Evolutionary conservation across 2,329 filamentous ascomycete species (phyloP), one percentile per base, ranked within the genome.

Genomic region (Fusarium sp.): DNA sequence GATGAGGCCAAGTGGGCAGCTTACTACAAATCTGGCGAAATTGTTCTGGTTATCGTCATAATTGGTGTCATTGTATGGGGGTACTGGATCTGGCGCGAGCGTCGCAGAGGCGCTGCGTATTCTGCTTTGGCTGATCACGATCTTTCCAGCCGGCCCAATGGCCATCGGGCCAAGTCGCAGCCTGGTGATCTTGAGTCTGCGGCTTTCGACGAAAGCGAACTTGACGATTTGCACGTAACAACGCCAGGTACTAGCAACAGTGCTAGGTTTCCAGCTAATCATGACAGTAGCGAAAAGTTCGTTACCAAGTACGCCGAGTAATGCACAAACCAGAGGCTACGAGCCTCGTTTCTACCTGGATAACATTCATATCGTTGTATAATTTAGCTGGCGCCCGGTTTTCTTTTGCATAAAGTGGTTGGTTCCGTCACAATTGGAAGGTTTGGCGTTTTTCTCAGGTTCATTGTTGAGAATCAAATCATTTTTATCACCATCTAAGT

Each of bases 1-100:
- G 89, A 95, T 74, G 89, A 93, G 32, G 94, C 94, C 20, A 93
- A 95, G 76, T 97, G 94, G 93, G 89, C 91, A 55, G 95, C 95
- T 1, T 98, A 98, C 81, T 92, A 92, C 78, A 91, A 93, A 75
- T 96, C 93, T 5, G 94, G 95, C 54, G 93, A 97, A 81, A 89
- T 95, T 10, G 94, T 94, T 4, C 87, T 98, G 5, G 89, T 95
- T 18, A 89, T 98, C 52, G 93, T 97, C 20, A 85, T 91, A 55
- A 88, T 96, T 64, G 91, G 90, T 3, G 93, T 92, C 2, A 84
- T 83, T 8, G 83, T 88, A 15, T 97, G 93, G 91, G 93, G 91
- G n/a, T 92, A 90, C 78, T 91, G 87, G 71, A 81, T 92, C 76
- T 92, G 89, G 88, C 85, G 85, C 64, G 86, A 89, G 63, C 87